Percentiles rank a stretch among this genome's conserved stretches.
phyloP scores from a whole-genome alignment of 2,329 filamentous ascomycete species.

The Macroventuria anomochaeta region DNA sequence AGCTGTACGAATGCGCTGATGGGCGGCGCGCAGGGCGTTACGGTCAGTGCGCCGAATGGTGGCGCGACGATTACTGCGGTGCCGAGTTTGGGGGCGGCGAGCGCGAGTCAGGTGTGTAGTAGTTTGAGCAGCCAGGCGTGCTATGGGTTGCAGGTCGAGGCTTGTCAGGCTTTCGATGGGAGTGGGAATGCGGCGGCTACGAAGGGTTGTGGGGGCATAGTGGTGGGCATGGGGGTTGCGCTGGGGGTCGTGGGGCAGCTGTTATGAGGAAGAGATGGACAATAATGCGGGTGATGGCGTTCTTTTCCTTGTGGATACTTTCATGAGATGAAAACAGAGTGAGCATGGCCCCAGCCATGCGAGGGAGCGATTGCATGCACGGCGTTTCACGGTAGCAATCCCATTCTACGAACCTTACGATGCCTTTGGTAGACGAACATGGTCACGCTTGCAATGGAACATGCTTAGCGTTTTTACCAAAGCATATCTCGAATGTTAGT shows the following conservation, averaged over 20 bases:
- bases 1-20: constrained; percentile 53
- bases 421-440: constrained; percentile 3
- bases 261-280: constrained; percentile 24
- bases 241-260: constrained; percentile 54
- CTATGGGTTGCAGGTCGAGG: constrained; percentile 55
- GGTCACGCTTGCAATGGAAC: constrained; percentile 1
- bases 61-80: constrained; percentile 59
- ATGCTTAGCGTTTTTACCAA: background rate
- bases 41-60: constrained; percentile 57
- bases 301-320: constrained; percentile 33
- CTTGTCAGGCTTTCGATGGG: constrained; percentile 53
- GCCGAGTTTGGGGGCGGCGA: constrained; percentile 36
- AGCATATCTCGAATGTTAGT: constrained; percentile 4
- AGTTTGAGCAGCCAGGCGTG: constrained; percentile 55
- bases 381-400: constrained; percentile 10
- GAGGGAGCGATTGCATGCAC: constrained; percentile 5
- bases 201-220: constrained; percentile 28
- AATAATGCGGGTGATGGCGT: background rate
- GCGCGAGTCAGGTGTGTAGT: constrained; percentile 41
- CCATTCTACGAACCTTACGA: background rate
- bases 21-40: constrained; percentile 59
- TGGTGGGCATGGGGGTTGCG: constrained; percentile 32
- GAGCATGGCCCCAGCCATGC: constrained; percentile 1
- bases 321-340: constrained; percentile 1
- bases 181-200: constrained; percentile 39